These are phyloP conservation scores for Polyporus tsugae DNA, from an alignment of 1,284 basidiomycete species.

Conservation along the genomic window DNA sequence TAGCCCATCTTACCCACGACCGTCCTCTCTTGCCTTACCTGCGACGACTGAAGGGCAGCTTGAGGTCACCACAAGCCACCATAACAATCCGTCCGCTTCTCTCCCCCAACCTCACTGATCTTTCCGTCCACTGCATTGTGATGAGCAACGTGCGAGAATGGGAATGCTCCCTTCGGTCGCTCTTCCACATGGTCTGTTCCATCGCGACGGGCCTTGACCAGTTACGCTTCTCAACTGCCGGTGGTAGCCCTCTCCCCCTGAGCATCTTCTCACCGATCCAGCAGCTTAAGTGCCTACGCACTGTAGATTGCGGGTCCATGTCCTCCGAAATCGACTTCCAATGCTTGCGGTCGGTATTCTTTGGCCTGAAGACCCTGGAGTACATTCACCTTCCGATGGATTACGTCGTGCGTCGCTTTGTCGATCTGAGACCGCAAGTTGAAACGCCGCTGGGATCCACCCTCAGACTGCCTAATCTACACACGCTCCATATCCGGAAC, in stretches of 20 bases:
- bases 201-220: not conserved
- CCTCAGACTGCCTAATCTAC: too few relatives aligned
- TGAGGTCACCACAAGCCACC: not conserved
- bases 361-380: not conserved
- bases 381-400: not conserved
- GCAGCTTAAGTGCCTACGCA: not conserved
- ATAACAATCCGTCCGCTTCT: not conserved
- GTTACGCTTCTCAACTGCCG: not conserved
- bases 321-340: not conserved
- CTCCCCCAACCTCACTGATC: not conserved
- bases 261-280: conserved; percentile 1
- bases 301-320: not conserved
- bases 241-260: not conserved
- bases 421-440: too few relatives aligned
- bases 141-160: not conserved
- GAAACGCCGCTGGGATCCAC: not conserved
- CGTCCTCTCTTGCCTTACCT: not conserved
- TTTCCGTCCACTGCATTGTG: not conserved
- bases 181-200: not conserved
- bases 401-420: too few relatives aligned
- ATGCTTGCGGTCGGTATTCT: not conserved
- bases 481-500: too few relatives aligned
- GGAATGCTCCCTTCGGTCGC: not conserved
- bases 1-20: not conserved
- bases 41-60: not conserved